Conservation (phyloP, 75 land plant species). For the Pinus tabuliformis region DNA sequence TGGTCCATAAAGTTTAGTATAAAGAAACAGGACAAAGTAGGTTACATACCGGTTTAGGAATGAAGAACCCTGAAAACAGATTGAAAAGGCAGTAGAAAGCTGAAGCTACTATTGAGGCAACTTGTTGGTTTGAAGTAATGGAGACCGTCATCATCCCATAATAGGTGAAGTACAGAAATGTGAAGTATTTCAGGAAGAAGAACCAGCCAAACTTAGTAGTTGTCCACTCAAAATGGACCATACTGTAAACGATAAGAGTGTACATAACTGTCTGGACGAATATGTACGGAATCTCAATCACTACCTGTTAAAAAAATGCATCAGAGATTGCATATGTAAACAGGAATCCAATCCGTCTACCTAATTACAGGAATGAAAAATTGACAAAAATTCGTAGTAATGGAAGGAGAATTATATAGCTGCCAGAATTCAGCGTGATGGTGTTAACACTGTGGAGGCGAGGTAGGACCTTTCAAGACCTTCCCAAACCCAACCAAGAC, state of each 20-base stretch:
- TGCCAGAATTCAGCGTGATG: background rate
- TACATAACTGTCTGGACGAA: constrained; percentile 57
- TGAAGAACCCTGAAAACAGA: constrained; percentile 84
- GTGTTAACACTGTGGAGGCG: too few species aligned
- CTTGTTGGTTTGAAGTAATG: constrained; percentile 70
- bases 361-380: background rate
- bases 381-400: background rate
- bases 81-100: constrained; percentile 80
- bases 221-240: constrained; percentile 82
- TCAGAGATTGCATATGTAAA: background rate
- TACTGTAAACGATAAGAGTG: constrained; percentile 52
- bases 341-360: background rate
- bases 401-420: background rate
- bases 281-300: constrained; percentile 67
- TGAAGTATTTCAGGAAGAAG: constrained; percentile 61
- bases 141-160: constrained; percentile 90
- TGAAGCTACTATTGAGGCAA: constrained; percentile 74
- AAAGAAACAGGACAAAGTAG: too few species aligned
- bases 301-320: constrained; percentile 28
- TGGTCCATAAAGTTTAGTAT: too few species aligned
- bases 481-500: too few species aligned
- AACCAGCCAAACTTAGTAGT: constrained; percentile 77
- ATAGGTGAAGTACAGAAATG: constrained; percentile 78
- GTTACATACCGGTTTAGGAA: constrained; percentile 67
- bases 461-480: too few species aligned